Evolutionary conservation across 2,329 filamentous ascomycete genomes (phyloP).

Genomic region (Geosmithia putterillii): DNA sequence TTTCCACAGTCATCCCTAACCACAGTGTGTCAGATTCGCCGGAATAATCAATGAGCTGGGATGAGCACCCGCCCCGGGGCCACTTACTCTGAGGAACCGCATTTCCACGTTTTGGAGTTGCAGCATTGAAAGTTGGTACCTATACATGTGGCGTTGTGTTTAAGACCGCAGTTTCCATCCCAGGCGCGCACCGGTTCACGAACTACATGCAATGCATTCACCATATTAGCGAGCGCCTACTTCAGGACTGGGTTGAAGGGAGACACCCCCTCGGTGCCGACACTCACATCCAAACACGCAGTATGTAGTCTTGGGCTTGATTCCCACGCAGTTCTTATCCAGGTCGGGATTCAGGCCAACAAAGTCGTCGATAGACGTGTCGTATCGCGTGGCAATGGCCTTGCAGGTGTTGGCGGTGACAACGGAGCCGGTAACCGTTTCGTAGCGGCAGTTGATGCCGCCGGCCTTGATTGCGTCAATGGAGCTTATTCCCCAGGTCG

Average conservation of each 20-base stretch:
- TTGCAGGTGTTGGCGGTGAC: slow-evolving; percentile 13
- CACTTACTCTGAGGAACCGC: slow-evolving; percentile 12
- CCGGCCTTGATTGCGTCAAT: too few species aligned
- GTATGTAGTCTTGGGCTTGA: slow-evolving; percentile 13
- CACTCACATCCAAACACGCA: slow-evolving; percentile 17
- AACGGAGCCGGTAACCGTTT: slow-evolving; percentile 3
- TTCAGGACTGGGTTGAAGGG: neutral
- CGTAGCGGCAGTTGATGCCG: slow-evolving; percentile 9
- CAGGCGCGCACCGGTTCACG: slow-evolving; percentile 9
- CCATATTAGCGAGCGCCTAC: neutral
- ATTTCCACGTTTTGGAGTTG: slow-evolving; percentile 17
- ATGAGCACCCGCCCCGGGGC: too few species aligned
- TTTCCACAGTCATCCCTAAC: slow-evolving; percentile 1
- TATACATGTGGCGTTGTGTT: slow-evolving; percentile 16
- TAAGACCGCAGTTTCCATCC: slow-evolving; percentile 17
- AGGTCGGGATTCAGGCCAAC: slow-evolving; percentile 13
- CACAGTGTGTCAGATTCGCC: too few species aligned
- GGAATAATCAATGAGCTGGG: too few species aligned
- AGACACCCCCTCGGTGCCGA: too few species aligned
- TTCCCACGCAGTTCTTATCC: slow-evolving; percentile 11
- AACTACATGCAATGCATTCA: slow-evolving; percentile 3
- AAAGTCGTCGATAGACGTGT: slow-evolving; percentile 10
- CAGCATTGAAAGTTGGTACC: slow-evolving; percentile 15
- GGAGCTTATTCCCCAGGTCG: too few species aligned
- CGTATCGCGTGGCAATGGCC: slow-evolving; percentile 9